A percentile compares a stretch with the other conserved stretches of the same genome.
These are phyloP conservation scores for Lactifluus pinguis DNA, from an alignment of 768 basidiomycete genomes.

Conservation along the genomic window DNA sequence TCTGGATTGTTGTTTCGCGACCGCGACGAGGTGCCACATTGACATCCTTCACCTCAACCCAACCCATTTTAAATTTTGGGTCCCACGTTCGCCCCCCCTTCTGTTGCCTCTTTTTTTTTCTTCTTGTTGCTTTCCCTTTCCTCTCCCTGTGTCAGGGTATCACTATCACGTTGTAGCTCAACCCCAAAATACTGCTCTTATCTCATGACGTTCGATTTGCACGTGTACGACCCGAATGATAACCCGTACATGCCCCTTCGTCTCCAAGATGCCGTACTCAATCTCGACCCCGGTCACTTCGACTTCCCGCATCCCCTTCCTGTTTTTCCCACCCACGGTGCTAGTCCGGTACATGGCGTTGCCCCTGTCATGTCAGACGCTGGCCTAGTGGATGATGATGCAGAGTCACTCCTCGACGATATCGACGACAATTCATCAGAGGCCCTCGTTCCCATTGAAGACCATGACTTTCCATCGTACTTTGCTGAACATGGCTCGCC, in stretches of 20 bases:
- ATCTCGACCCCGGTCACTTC: background rate
- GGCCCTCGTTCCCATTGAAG: slow-evolving; percentile 35
- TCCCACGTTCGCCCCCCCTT: slow-evolving; percentile 4
- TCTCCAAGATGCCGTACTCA: background rate
- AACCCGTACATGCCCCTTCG: slow-evolving; percentile 12
- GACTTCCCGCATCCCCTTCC: background rate
- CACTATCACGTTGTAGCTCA: background rate
- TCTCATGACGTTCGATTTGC: slow-evolving; percentile 1
- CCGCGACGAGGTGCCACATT: slow-evolving; percentile 13
- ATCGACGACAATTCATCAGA: slow-evolving; percentile 34
- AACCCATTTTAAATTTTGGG: slow-evolving; percentile 1
- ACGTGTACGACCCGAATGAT: slow-evolving; percentile 4
- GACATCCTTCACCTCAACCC: background rate
- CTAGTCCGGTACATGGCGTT: background rate
- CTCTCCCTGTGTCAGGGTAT: background rate
- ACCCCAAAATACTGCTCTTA: background rate
- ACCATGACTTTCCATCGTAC: slow-evolving; percentile 49
- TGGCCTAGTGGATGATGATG: background rate
- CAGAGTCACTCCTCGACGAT: slow-evolving; percentile 23
- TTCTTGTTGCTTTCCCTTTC: background rate
- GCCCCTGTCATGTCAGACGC: background rate
- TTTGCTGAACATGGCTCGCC: slow-evolving; percentile 46
- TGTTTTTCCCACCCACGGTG: background rate
- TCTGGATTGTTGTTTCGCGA: slow-evolving; percentile 14
- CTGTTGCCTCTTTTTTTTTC: background rate